These are phyloP conservation scores for Hydnomerulius pinastri DNA, from an alignment of 768 basidiomycete species.

Conservation along the genomic window DNA sequence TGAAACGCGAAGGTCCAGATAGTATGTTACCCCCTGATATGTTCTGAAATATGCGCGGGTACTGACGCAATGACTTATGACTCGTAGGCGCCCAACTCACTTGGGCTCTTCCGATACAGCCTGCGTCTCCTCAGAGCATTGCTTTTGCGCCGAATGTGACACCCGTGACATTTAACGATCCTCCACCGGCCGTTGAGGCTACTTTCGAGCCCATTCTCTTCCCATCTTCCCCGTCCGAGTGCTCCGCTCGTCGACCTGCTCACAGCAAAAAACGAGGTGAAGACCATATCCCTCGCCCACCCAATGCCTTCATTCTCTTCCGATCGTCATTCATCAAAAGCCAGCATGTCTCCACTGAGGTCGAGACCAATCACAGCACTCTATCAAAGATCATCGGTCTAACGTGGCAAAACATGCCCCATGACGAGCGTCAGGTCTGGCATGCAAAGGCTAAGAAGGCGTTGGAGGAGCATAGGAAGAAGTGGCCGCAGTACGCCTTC, in stretches of 20 bases:
- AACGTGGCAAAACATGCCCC: constrained; percentile 78
- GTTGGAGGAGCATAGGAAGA: constrained; percentile 70
- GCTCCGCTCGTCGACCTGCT: constrained; percentile 43
- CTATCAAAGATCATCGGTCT: constrained; percentile 84
- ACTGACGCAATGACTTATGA: constrained; percentile 16
- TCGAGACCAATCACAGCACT: constrained; percentile 83
- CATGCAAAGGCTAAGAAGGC: constrained; percentile 73
- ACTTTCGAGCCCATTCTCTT: constrained; percentile 55
- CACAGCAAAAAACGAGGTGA: constrained; percentile 73
- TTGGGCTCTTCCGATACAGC: constrained; percentile 48
- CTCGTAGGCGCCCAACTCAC: constrained; percentile 43
- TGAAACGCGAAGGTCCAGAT: constrained; percentile 35
- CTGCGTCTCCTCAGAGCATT: constrained; percentile 40
- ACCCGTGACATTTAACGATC: constrained; percentile 57
- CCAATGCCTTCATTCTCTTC: constrained; percentile 87
- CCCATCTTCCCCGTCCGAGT: constrained; percentile 45
- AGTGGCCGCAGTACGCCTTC: constrained; percentile 75
- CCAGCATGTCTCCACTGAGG: constrained; percentile 72
- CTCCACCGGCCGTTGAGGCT: constrained; percentile 38
- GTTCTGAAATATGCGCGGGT: constrained; percentile 5
- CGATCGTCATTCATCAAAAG: constrained; percentile 80
- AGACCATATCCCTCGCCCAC: constrained; percentile 80
- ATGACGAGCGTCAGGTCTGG: constrained; percentile 78
- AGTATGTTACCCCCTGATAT: constrained; percentile 31
- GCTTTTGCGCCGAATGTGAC: constrained; percentile 63